phyloP scores from a whole-genome alignment of 306 rosid species.

The Glycine tomentella region DNA sequence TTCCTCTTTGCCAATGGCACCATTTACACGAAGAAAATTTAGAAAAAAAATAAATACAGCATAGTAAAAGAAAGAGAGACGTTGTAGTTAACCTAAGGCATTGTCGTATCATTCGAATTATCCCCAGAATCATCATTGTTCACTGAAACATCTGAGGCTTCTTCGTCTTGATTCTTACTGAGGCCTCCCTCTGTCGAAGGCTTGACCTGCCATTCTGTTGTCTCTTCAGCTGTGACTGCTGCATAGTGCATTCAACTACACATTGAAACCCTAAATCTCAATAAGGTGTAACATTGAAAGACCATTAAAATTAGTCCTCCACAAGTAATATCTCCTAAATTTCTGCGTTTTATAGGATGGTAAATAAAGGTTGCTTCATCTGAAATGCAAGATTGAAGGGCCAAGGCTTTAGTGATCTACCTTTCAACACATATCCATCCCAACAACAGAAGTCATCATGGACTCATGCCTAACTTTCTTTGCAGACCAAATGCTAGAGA shows the following conservation, averaged over 20 bases:
- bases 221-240: constrained; percentile 69
- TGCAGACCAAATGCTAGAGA: constrained; percentile 45
- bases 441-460: constrained; percentile 1
- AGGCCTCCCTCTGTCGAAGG: constrained; percentile 54
- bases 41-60: not conserved
- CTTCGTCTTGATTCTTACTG: constrained; percentile 48
- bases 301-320: not conserved
- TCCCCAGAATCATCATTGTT: too few relatives aligned
- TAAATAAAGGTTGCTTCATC: constrained; percentile 3
- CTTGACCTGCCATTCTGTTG: constrained; percentile 47
- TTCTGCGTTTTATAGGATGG: not conserved
- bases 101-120: too few relatives aligned
- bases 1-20: not conserved
- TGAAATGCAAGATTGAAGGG: constrained; percentile 1
- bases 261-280: not conserved
- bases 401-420: not conserved
- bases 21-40: not conserved
- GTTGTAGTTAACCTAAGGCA: constrained; percentile 51
- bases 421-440: constrained; percentile 17
- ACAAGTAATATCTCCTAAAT: not conserved
- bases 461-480: constrained; percentile 24
- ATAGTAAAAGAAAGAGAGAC: not conserved
- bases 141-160: too few relatives aligned
- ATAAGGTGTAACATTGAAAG: too few relatives aligned
- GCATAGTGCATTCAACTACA: not conserved